These are phyloP conservation scores for Lentinus tigrinus DNA, from an alignment of 768 basidiomycete species.

Conservation along the genomic window DNA sequence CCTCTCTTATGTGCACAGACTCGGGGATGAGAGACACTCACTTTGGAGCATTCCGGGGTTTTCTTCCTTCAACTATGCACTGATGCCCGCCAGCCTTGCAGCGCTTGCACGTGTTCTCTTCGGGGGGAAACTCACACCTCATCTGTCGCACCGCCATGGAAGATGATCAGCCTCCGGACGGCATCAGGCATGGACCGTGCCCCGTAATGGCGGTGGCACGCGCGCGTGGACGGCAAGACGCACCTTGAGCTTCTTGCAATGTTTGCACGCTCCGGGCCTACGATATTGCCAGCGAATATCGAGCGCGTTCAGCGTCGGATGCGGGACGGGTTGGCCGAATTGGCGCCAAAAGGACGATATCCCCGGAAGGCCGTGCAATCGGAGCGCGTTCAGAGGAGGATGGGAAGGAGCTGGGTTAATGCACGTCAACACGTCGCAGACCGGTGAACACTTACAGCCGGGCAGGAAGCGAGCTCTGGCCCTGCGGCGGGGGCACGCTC, in stretches of 20 bases:
- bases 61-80: constrained; percentile 83
- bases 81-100: constrained; percentile 71
- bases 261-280: constrained; percentile 80
- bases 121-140: constrained; percentile 80
- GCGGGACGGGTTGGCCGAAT: neutral
- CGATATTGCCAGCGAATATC: neutral
- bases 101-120: constrained; percentile 74
- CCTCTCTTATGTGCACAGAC: neutral
- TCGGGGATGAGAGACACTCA: constrained; percentile 44
- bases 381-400: neutral
- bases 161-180: constrained; percentile 12
- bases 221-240: constrained; percentile 23
- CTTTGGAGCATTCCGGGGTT: constrained; percentile 78
- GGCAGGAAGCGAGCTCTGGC: constrained; percentile 16
- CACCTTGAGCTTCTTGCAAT: constrained; percentile 89
- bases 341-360: constrained; percentile 8
- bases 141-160: constrained; percentile 47
- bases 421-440: neutral
- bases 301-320: neutral
- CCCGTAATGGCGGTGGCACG: neutral
- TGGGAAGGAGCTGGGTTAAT: neutral
- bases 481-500: constrained; percentile 16
- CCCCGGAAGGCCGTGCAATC: constrained; percentile 9
- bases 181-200: constrained; percentile 5
- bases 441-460: constrained; percentile 20